Base-by-base conservation (phyloP, 257 asterid species). In the Fraxinus americana region DNA sequence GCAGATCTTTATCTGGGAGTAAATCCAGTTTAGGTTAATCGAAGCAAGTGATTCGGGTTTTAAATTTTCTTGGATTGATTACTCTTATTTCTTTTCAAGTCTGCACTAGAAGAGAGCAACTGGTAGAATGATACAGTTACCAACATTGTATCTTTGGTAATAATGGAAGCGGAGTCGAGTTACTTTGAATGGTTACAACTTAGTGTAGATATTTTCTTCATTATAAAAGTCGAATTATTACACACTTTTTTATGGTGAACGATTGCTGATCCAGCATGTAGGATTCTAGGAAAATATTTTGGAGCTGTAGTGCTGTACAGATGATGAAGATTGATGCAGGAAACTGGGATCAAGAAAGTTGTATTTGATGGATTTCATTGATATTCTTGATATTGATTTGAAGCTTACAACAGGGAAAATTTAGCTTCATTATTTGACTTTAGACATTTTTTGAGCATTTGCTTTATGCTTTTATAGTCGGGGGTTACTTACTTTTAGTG, bases 21-120 rank as follows among this genome's bases (percentile, higher is more conserved):
- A 94, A 90, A 84, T 87, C 94, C 41, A 90, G 95, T 78, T 83
- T 91, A 82, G 91, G 96, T 70, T 91, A 86, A 82, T n/a, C 50
- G 27, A 41, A 10, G 16, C 14, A 43, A 45, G 78, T 63, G 79
- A 75, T 83, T 83, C 71, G 27, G 76, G 23, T 41, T 65, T 75
- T 70, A 74, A 74, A 68, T 75, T 54, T 79, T 25, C 72, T 67
- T 70, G 79, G 83, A 69, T 78, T 72, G 17, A 30, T 74, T 83
- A 4, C 21, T 50, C 21, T 17, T 67, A 72, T 81, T 73, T 76
- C 61, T 75, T 77, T 65, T 71, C 78, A 11, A 74, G 76, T 73
- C 68, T 74, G 77, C 78, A 72, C 68, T 74, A 59, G 73, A 76
- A 73, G 77, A 76, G 79, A 57, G 29, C 23, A 72, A 45, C 63